These are phyloP conservation scores for Marchantia paleacea DNA, from an alignment of 225 moss, liverwort and hornwort genomes.

Conservation along the genomic window DNA sequence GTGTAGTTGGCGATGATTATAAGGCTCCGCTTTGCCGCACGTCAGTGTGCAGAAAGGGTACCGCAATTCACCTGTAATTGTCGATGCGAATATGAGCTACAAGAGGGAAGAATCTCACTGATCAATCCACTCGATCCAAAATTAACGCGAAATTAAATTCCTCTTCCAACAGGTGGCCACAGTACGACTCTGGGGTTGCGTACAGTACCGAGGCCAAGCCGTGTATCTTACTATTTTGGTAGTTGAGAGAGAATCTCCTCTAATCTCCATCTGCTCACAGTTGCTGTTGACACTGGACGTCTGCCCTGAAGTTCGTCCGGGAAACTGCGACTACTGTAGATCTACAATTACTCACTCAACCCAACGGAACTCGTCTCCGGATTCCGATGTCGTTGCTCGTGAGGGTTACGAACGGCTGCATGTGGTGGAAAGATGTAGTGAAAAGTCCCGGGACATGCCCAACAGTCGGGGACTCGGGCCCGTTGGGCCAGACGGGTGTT, in stretches of 20 bases:
- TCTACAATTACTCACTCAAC: too few species aligned
- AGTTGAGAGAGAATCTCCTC: neutral
- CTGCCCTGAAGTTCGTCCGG: too few species aligned
- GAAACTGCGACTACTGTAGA: too few species aligned
- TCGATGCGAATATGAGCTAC: neutral
- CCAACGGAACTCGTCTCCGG: too few species aligned
- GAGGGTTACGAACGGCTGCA: neutral
- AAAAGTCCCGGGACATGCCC: neutral
- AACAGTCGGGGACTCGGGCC: neutral
- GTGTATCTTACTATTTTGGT: neutral
- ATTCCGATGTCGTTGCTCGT: too few species aligned
- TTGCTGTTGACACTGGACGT: too few species aligned
- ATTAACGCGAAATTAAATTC: neutral
- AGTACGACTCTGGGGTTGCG: neutral
- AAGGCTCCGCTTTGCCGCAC: neutral
- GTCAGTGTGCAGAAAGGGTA: neutral
- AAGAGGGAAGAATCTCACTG: neutral
- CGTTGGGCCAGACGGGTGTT: neutral
- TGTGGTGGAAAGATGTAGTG: neutral
- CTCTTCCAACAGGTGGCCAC: neutral
- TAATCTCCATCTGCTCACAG: too few species aligned
- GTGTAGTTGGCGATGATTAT: neutral
- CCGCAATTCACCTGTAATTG: neutral
- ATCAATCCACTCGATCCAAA: neutral
- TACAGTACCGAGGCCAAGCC: neutral